phyloP scores from a whole-genome alignment of 139 green algal species.

The Ettlia oleoabundans region DNA sequence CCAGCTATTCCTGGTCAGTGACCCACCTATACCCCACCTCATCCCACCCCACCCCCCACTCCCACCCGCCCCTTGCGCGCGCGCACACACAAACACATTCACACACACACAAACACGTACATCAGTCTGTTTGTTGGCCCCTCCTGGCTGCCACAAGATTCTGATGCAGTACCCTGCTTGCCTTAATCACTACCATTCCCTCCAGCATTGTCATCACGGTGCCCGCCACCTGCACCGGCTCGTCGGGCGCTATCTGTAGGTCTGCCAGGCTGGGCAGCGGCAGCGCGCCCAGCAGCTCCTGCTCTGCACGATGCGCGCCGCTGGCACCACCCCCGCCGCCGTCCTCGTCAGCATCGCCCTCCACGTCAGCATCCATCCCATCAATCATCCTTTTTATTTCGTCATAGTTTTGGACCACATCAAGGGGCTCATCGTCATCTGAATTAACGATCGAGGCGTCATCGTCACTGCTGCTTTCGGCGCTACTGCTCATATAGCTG shows the following conservation, averaged over 20 bases:
- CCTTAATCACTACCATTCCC: constrained; percentile 59
- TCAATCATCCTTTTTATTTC: constrained; percentile 35
- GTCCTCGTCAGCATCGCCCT: neutral
- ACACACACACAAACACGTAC: too few species aligned
- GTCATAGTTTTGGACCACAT: constrained; percentile 25
- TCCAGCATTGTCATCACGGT: constrained; percentile 48
- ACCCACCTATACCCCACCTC: too few species aligned
- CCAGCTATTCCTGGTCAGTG: too few species aligned
- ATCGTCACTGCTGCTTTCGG: neutral
- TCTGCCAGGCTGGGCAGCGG: constrained; percentile 36
- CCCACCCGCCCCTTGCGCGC: too few species aligned
- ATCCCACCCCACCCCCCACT: too few species aligned
- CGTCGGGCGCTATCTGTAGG: constrained; percentile 37
- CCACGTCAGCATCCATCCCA: constrained; percentile 30
- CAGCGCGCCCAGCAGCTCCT: constrained; percentile 35
- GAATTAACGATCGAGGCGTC: neutral
- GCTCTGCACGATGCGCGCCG: constrained; percentile 11
- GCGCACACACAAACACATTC: too few species aligned
- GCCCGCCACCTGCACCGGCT: constrained; percentile 44
- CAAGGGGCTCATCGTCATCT: neutral
- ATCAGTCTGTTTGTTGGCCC: too few species aligned
- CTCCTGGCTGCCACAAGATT: too few species aligned
- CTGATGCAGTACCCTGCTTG: too few species aligned
- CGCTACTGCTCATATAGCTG: neutral
- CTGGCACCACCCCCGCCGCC: constrained; percentile 1